These are phyloP conservation scores for Pestalotiopsis sp. DNA, from an alignment of 2,329 filamentous ascomycete genomes.

Conservation along the genomic window DNA sequence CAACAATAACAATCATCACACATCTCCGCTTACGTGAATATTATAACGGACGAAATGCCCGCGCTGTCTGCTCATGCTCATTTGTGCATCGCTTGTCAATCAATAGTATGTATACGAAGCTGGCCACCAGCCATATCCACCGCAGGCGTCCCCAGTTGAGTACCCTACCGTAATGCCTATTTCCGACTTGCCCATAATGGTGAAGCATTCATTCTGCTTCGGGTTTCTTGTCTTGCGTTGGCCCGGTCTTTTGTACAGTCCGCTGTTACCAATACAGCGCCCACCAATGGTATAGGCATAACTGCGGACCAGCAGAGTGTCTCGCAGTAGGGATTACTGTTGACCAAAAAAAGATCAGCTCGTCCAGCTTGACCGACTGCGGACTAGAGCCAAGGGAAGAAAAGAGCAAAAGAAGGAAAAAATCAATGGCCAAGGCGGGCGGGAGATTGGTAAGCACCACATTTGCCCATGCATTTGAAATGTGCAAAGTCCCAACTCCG, in stretches of 20 bases:
- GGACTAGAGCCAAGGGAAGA: neutral
- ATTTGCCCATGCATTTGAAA: neutral
- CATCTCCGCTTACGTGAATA: no score
- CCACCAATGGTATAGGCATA: conserved; percentile 2
- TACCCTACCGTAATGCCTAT: neutral
- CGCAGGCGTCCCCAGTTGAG: neutral
- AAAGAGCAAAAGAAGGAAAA: neutral
- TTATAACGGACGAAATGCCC: no score
- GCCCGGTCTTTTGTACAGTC: neutral
- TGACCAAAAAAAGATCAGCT: neutral
- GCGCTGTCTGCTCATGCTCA: no score
- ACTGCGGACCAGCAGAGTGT: conserved; percentile 4
- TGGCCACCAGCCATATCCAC: neutral
- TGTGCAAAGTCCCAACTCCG: conserved; percentile 1
- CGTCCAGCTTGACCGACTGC: neutral
- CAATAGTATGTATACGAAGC: neutral
- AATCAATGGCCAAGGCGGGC: neutral
- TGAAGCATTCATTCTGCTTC: neutral
- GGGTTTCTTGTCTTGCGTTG: neutral
- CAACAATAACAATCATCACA: neutral
- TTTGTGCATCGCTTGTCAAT: neutral
- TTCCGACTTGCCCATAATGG: neutral
- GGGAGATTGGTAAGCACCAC: conserved; percentile 8
- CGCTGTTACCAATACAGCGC: conserved; percentile 7
- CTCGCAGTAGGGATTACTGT: conserved; percentile 3